A percentile compares a stretch with the other conserved stretches of the same genome.
phyloP scores from a whole-genome alignment of 2,329 filamentous ascomycete genomes.

The Paramyrothecium roridum region DNA sequence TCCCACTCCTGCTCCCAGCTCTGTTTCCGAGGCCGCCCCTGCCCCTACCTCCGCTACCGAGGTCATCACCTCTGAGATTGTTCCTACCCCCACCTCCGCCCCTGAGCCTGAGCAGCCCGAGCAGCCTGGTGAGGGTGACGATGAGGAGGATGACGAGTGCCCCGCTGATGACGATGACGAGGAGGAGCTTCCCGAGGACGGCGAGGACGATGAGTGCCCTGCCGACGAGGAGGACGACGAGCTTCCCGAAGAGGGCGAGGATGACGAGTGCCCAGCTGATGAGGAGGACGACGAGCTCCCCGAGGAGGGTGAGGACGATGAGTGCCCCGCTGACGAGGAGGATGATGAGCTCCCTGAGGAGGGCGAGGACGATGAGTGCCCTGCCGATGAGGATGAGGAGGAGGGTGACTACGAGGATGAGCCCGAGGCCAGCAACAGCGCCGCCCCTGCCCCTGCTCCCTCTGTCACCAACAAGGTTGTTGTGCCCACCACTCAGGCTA shows the following conservation, averaged over 20 bases:
- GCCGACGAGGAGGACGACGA: conserved; percentile 8
- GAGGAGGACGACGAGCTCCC: conserved; percentile 4
- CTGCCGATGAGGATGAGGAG: conserved; percentile 7
- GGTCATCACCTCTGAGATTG: conserved; percentile 1
- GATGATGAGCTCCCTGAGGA: not conserved
- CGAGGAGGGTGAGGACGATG: conserved; percentile 8
- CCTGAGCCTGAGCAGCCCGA: conserved; percentile 5
- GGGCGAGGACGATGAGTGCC: conserved; percentile 3
- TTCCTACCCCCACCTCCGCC: conserved; percentile 5
- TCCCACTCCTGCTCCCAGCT: conserved; percentile 3
- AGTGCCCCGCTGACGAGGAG: conserved; percentile 1
- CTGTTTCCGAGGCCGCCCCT: conserved; percentile 5
- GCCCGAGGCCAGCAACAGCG: not conserved
- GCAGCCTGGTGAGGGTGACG: conserved; percentile 9
- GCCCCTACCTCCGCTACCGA: conserved; percentile 6
- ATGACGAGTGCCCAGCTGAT: conserved; percentile 15
- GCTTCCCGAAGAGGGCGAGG: conserved; percentile 5
- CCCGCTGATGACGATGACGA: conserved; percentile 3
- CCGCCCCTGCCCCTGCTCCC: not conserved
- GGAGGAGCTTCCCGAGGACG: conserved; percentile 10
- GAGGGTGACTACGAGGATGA: conserved; percentile 9
- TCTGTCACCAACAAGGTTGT: not conserved
- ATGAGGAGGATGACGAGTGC: conserved; percentile 9
- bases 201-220: conserved; percentile 3
- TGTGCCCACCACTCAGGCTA: not conserved